Percentiles rank a stretch among this genome's conserved stretches.
Conservation (phyloP, 192 early-diverging fungal genomes). For the Coemansia sp. region DNA sequence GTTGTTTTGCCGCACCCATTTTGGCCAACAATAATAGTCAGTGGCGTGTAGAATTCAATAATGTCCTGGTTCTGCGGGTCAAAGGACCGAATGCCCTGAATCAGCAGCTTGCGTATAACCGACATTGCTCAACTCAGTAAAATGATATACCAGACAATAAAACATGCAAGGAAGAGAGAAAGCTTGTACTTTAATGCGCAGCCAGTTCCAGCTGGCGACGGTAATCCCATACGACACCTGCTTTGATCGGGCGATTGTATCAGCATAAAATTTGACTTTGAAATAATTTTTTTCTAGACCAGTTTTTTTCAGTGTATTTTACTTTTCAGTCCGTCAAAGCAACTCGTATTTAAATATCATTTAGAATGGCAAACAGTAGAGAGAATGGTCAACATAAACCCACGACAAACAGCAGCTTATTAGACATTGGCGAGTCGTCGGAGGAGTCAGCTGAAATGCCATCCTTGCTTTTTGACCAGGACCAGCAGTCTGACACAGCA, state of each 20-base stretch:
- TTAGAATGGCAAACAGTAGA: background rate
- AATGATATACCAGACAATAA: background rate
- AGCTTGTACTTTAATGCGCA: background rate
- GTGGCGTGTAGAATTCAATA: slow-evolving; percentile 84
- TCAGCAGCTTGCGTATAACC: slow-evolving; percentile 67
- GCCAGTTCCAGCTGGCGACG: background rate
- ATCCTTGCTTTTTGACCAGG: background rate
- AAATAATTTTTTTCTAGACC: slow-evolving; percentile 7
- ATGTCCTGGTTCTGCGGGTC: slow-evolving; percentile 67
- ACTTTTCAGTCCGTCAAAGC: background rate
- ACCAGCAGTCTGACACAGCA: background rate
- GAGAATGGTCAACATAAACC: background rate
- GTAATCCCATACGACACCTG: background rate
- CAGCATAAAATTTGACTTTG: slow-evolving; percentile 2
- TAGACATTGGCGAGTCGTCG: slow-evolving; percentile 15
- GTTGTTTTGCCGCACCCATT: slow-evolving; percentile 99
- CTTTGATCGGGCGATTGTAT: slow-evolving; percentile 3
- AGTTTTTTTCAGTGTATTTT: background rate
- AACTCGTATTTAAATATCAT: background rate
- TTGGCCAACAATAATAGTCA: slow-evolving; percentile 93
- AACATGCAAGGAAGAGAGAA: background rate
- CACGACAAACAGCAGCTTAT: slow-evolving; percentile 10
- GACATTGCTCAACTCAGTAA: slow-evolving; percentile 48
- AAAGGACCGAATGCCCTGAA: slow-evolving; percentile 92
- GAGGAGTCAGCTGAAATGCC: background rate